Evolutionary conservation across 805 yeast species (phyloP), one percentile per base, ranked within the genome.

Genomic region (Suhomyces tanzawaensis): DNA sequence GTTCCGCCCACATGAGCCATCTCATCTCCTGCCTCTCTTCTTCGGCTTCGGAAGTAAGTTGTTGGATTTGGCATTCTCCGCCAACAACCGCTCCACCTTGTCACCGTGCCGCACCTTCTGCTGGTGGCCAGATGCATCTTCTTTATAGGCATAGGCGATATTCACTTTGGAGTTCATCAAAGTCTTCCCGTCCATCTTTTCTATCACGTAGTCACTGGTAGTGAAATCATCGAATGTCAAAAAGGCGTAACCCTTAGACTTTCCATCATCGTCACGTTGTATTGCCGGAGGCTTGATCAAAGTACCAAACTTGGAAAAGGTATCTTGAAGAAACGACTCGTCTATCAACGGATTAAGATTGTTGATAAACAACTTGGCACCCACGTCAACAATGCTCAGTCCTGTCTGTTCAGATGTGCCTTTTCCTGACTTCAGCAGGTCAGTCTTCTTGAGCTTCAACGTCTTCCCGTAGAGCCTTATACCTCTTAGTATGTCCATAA

Each of bases 61-160:
- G 47, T 75, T 66, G 47, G 62, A 63, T 49, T 70, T 68, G 2
- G 88, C 89, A 48, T 76, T 79, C 25, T 65, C 68, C 8, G 91
- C 90, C 38, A 89, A 68, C 37, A 74, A 46, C 48, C 96, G 69
- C 55, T 90, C 96, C 0, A 79, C 77, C 26, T 71, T 73, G 49
- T 83, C 90, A n/a, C 96, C 96, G 50, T 86, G 95, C 33, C 74
- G 71, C 14, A 51, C 49, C 38, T 51, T 77, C 77, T 41, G 74
- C 54, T 74, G 71, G n/a, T 51, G 53, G 1, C 55, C 48, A 5
- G 56, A 53, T 7, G 44, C 34, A 36, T 68, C 77, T 39, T 76
- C 78, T 58, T 85, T 87, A 52, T 71, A 79, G 0, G 96, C 93
- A 55, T 88, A 89, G 22, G 76, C 75, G 2, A 90, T 66, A 2